Evolutionary conservation across 1,284 basidiomycete genomes (phyloP), one percentile per base, ranked within the genome.

Genomic region (Neotropicomus parvogracilis): DNA sequence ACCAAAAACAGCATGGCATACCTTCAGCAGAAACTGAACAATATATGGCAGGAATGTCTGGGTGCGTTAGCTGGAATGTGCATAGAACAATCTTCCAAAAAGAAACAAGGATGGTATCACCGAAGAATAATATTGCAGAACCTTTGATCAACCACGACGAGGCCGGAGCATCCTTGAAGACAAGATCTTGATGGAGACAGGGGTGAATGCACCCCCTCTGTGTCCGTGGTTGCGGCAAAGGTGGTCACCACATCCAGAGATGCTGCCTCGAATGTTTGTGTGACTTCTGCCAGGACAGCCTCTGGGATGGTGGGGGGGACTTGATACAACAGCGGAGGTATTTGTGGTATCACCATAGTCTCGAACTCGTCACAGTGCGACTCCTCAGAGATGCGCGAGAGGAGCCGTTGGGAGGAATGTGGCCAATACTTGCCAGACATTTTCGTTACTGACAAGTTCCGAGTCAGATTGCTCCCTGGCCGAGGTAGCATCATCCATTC

Each of bases 301-400:
- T 3, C n/a, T 28, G 16, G 37, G 4, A 12, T 12, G 17, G 8
- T 12, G 17, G 8, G 19, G n/a, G 31, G 13, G 16, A 14, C 44
- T 46, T 34, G 32, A 36, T 10, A 14, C n/a, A 19, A 53, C 20
- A 28, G 11, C 9, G 44, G 49, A 21, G 50, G 51, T 11, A 6
- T 4, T 19, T 32, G 17, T 11, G 13, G 27, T 10, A 8, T 33
- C 11, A 38, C 24, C 20, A 44, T 35, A 1, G 38, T 41, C 31
- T 44, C 50, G 17, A 35, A 44, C 10, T 44, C 41, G 10, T 33
- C 37, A 7, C 31, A 34, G 3, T 49, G 31, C 3, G 40, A 49
- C 40, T 44, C 54, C 31, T 56, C 44, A 16, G 53, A 37, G 31
- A 54, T 54, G 7, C 27, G 11, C 1, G 26, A n/a, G 32, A 50